A percentile compares a stretch with the other conserved stretches of the same genome.
Evolutionary conservation across 805 yeast genomes (phyloP).

Genomic region (Suhomyces sp.): DNA sequence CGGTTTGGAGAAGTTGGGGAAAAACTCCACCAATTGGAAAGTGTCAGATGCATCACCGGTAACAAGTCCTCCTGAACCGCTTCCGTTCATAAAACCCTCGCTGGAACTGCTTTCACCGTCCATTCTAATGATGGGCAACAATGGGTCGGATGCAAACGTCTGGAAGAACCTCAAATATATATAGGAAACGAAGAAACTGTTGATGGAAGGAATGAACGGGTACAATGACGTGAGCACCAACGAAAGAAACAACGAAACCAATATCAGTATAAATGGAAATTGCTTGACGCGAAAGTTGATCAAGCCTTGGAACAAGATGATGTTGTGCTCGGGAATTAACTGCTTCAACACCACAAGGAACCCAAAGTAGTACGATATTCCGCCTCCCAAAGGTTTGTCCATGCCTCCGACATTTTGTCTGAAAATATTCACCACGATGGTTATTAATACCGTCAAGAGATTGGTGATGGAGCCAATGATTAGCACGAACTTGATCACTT

Average conservation of each 20-base stretch:
- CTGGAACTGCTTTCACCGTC: constrained; percentile 9
- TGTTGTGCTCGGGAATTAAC: constrained; percentile 55
- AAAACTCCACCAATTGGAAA: constrained; percentile 77
- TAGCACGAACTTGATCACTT: constrained; percentile 48
- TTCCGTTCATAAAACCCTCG: not conserved
- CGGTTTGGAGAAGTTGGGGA: constrained; percentile 63
- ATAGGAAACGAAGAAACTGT: constrained; percentile 70
- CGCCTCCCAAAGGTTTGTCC: constrained; percentile 50
- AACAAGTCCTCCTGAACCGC: constrained; percentile 28
- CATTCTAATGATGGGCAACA: constrained; percentile 46
- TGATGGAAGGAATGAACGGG: constrained; percentile 54
- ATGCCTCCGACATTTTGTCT: constrained; percentile 35
- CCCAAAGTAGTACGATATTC: constrained; percentile 50
- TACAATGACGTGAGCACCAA: constrained; percentile 32
- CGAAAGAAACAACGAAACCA: constrained; percentile 36
- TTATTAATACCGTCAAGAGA: constrained; percentile 44
- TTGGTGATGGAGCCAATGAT: constrained; percentile 59
- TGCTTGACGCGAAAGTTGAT: constrained; percentile 56
- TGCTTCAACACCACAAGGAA: constrained; percentile 57
- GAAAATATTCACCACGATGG: constrained; percentile 35
- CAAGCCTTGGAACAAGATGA: constrained; percentile 45
- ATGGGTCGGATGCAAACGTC: constrained; percentile 49
- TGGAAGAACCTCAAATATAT: constrained; percentile 76
- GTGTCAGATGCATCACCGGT: constrained; percentile 90
- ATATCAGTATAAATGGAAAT: constrained; percentile 48